Evolutionary conservation across 345 rosid species (phyloP).

Genomic region (Crucihimalaya himalaica): DNA sequence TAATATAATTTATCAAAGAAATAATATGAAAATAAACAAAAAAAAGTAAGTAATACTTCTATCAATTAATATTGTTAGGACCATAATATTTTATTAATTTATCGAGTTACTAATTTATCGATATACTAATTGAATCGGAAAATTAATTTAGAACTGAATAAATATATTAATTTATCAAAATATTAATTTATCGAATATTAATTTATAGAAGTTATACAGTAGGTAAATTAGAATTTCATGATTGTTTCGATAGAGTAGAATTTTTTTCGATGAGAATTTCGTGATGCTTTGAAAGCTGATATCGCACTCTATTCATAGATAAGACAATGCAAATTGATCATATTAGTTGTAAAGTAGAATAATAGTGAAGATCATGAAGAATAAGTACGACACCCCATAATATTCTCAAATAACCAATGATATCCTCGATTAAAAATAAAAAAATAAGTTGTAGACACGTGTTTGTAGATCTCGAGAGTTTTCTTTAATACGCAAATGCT

Average conservation of each 20-base stretch:
- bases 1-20: neutral
- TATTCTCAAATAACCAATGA: neutral
- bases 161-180: too few relatives aligned
- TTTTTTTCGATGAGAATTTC: neutral
- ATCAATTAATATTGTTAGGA: too few relatives aligned
- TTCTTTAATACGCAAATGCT: neutral
- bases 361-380: slow-evolving; percentile 19
- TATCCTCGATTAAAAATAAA: neutral
- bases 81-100: too few relatives aligned
- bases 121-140: too few relatives aligned
- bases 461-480: neutral
- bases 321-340: neutral
- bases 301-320: neutral
- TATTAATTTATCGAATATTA: too few relatives aligned
- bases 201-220: too few relatives aligned
- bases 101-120: too few relatives aligned
- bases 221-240: neutral
- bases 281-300: neutral
- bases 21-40: neutral
- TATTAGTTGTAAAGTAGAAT: slow-evolving; percentile 15
- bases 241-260: neutral
- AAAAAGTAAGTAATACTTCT: too few relatives aligned
- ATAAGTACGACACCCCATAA: slow-evolving; percentile 23
- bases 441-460: neutral
- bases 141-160: too few relatives aligned